phyloP scores from a whole-genome alignment of 495 filamentous ascomycete genomes.

The Penicillium paxilli region DNA sequence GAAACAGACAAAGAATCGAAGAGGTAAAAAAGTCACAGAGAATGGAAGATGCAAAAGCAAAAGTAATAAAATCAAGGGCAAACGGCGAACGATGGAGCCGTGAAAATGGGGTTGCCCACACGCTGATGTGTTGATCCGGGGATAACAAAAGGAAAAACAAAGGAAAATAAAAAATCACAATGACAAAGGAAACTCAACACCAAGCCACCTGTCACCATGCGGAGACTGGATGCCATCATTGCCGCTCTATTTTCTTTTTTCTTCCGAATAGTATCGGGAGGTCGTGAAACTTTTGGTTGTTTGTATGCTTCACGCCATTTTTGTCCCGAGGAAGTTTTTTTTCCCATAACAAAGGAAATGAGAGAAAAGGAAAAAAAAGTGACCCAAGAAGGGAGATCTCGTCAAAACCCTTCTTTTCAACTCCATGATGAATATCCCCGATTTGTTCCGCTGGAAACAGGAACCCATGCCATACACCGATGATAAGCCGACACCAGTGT shows the following conservation, averaged over 20 bases:
- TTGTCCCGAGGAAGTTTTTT: background rate
- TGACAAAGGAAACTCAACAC: conserved; percentile 22
- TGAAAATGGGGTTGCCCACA: conserved; percentile 8
- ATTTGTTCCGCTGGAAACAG: background rate
- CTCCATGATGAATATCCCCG: conserved; percentile 5
- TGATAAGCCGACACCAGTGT: conserved; percentile 32
- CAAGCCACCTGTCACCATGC: conserved; percentile 18
- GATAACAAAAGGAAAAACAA: conserved; percentile 8
- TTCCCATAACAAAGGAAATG: conserved; percentile 10
- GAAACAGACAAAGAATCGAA: conserved; percentile 15
- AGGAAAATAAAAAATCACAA: conserved; percentile 7
- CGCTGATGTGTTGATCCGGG: conserved; percentile 9
- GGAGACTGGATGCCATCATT: conserved; percentile 22
- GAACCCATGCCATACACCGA: conserved; percentile 30
- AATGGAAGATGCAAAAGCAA: background rate
- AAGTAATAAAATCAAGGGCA: background rate
- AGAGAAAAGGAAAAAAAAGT: background rate
- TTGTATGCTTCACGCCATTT: background rate
- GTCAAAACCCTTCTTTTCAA: background rate
- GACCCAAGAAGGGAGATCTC: background rate
- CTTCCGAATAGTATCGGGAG: background rate
- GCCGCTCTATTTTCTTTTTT: conserved; percentile 25
- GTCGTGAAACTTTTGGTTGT: background rate
- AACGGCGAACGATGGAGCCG: background rate
- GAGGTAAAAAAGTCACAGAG: conserved; percentile 7